Conservation (phyloP, 495 filamentous ascomycete species). For the Pyrenula massariospora region DNA sequence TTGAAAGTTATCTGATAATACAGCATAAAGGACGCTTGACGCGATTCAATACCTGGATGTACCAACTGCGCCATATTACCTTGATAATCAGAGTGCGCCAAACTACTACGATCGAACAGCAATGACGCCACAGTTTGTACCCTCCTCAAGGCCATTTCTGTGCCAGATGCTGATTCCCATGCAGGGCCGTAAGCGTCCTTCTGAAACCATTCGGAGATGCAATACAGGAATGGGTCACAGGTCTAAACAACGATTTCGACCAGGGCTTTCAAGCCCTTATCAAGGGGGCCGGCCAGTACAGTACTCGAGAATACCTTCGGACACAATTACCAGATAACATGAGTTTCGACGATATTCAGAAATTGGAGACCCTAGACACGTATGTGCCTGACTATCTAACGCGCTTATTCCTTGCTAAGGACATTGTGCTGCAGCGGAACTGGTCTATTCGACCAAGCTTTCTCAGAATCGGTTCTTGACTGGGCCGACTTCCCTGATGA, state of each 20-base stretch:
- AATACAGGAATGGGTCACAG: background rate
- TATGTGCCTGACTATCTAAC: too few species aligned
- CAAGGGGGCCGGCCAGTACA: background rate
- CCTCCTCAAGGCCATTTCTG: background rate
- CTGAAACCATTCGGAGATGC: background rate
- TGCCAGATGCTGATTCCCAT: too few species aligned
- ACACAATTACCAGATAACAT: background rate
- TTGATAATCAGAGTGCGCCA: background rate
- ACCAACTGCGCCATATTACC: background rate
- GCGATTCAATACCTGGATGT: background rate
- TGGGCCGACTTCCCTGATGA: constrained; percentile 24
- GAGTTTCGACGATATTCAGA: background rate
- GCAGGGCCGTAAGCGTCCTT: too few species aligned
- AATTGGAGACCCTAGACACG: background rate
- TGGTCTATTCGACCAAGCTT: constrained; percentile 21
- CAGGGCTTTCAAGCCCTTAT: background rate
- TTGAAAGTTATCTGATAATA: background rate
- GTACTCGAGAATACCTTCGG: constrained; percentile 4
- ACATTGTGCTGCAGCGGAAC: too few species aligned
- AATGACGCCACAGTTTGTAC: background rate
- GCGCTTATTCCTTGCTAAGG: too few species aligned
- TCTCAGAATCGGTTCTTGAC: constrained; percentile 21
- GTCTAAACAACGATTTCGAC: too few species aligned
- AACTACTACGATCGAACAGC: background rate
- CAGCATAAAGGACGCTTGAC: background rate